phyloP scores from a whole-genome alignment of 768 basidiomycete genomes.

The Omphalotus guepiniiformis region DNA sequence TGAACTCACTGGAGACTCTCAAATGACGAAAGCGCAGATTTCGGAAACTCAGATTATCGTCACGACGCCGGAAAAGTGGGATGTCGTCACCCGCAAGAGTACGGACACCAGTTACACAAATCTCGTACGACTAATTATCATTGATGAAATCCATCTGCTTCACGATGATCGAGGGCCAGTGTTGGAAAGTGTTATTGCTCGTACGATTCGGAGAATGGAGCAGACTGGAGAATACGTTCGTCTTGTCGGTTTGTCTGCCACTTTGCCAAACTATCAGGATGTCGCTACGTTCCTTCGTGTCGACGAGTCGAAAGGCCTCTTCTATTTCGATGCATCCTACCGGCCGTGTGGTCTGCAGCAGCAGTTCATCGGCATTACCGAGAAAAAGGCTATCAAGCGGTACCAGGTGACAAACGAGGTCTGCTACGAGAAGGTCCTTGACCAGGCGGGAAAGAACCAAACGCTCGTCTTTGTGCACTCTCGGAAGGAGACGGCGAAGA shows the following conservation, averaged over 20 bases:
- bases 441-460: conserved; percentile 84
- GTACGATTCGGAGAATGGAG: conserved; percentile 92
- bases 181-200: conserved; percentile 83
- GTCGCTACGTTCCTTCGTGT: conserved; percentile 97
- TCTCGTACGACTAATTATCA: conserved; percentile 92
- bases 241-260: conserved; percentile 92
- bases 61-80: conserved; percentile 99
- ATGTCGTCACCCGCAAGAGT: conserved; percentile 97
- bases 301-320: conserved; percentile 85
- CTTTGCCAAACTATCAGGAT: conserved; percentile 97
- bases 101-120: conserved; percentile 97
- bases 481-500: conserved; percentile 97
- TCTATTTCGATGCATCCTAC: conserved; percentile 95
- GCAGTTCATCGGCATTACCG: conserved; percentile 95
- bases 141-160: conserved; percentile 96
- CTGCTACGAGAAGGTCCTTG: conserved; percentile 97
- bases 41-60: conserved; percentile 97
- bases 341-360: conserved; percentile 94
- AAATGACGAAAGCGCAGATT: conserved; percentile 98
- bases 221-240: conserved; percentile 92
- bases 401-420: conserved; percentile 99
- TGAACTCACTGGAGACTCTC: conserved; percentile 94
- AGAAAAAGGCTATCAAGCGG: conserved; percentile 99
- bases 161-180: conserved; percentile 99
- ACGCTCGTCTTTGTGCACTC: conserved; percentile 97